These are phyloP conservation scores for Thuja plicata DNA, from an alignment of 83 land plant species.

Conservation along the genomic window DNA sequence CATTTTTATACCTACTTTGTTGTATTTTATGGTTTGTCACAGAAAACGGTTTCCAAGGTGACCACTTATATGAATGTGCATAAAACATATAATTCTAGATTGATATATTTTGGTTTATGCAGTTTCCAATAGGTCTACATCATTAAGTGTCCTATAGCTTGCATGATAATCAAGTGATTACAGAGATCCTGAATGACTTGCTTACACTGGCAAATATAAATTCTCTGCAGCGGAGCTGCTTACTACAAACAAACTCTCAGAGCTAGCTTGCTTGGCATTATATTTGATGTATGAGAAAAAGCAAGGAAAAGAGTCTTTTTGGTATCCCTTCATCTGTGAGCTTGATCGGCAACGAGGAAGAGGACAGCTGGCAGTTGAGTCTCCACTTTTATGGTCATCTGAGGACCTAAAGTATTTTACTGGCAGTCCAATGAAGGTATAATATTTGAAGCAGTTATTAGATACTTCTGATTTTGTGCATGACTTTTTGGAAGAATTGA, in stretches of 20 bases:
- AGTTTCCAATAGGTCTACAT: not conserved
- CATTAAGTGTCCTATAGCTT: not conserved
- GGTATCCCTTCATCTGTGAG: slow-evolving; percentile 94
- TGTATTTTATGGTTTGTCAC: not conserved
- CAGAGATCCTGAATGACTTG: not conserved
- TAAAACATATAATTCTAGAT: not conserved
- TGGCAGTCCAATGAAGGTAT: slow-evolving; percentile 95
- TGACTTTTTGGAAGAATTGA: not conserved
- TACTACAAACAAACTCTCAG: slow-evolving; percentile 95
- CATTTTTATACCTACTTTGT: not conserved
- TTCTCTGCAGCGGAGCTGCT: slow-evolving; percentile 86
- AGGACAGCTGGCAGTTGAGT: slow-evolving; percentile 96
- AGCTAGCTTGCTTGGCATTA: slow-evolving; percentile 94
- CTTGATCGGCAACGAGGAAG: slow-evolving; percentile 98
- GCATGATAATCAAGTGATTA: not conserved
- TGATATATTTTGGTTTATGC: not conserved
- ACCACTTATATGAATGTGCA: not conserved
- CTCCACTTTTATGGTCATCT: slow-evolving; percentile 92
- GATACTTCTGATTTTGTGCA: slow-evolving; percentile 8
- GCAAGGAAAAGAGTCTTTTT: slow-evolving; percentile 93
- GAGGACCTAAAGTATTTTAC: slow-evolving; percentile 76
- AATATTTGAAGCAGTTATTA: slow-evolving; percentile 1
- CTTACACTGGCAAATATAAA: not conserved
- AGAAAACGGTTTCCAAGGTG: not conserved
- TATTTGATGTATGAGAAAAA: slow-evolving; percentile 99